phyloP scores from a whole-genome alignment of 305 asterid species.

The Salvia sclarea region DNA sequence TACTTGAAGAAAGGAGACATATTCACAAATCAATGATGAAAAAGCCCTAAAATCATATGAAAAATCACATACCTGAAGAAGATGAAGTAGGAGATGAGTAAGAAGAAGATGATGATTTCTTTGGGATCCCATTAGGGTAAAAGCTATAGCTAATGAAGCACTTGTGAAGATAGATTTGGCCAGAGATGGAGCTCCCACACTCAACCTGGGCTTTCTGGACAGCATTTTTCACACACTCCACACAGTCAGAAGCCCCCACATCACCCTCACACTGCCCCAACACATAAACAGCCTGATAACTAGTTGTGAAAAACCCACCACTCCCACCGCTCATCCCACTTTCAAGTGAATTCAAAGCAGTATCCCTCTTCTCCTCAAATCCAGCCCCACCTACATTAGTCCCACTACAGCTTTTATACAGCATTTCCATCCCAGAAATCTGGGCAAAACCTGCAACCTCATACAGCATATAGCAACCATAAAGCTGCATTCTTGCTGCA shows the following conservation, averaged over 20 bases:
- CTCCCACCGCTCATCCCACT: constrained; percentile 53
- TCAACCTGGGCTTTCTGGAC: constrained; percentile 95
- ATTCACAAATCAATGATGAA: constrained; percentile 40
- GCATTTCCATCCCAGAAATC: constrained; percentile 88
- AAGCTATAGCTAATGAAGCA: constrained; percentile 74
- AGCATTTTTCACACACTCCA: constrained; percentile 81
- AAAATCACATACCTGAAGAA: constrained; percentile 35
- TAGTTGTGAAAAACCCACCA: constrained; percentile 80
- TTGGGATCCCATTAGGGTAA: constrained; percentile 73
- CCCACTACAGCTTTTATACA: constrained; percentile 81
- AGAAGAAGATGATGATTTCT: constrained; percentile 48
- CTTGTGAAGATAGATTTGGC: constrained; percentile 78
- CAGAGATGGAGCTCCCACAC: constrained; percentile 91
- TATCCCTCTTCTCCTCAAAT: constrained; percentile 80
- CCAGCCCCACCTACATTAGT: constrained; percentile 76
- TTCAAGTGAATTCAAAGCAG: constrained; percentile 63
- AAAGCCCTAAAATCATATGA: constrained; percentile 29
- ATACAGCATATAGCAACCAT: constrained; percentile 89
- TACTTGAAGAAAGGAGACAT: constrained; percentile 22
- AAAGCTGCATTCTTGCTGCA: constrained; percentile 92
- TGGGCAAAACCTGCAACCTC: constrained; percentile 85
- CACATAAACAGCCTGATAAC: constrained; percentile 62
- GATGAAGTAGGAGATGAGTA: constrained; percentile 44
- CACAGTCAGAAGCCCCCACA: constrained; percentile 84
- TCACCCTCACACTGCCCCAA: constrained; percentile 96